A percentile compares a stretch with the other conserved stretches of the same genome.
Conservation (phyloP, 805 yeast species). For the Barnettozyma botsteinii region DNA sequence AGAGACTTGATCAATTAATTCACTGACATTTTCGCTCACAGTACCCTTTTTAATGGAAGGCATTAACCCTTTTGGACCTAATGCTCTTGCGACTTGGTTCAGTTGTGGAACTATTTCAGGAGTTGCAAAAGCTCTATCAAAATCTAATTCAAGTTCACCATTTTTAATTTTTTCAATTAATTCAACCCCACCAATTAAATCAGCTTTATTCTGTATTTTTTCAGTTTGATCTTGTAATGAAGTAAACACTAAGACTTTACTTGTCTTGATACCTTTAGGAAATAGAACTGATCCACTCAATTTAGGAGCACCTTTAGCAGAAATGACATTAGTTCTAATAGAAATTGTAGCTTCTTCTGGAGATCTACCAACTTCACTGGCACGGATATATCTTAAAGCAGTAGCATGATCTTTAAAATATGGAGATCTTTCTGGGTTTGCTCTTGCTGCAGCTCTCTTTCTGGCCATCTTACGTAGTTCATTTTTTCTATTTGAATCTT, state of each 20-base stretch:
- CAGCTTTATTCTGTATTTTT: constrained; percentile 48
- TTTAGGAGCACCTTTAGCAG: constrained; percentile 74
- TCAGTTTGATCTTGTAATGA: constrained; percentile 45
- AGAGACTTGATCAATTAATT: constrained; percentile 45
- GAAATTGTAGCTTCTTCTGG: constrained; percentile 64
- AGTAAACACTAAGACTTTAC: constrained; percentile 65
- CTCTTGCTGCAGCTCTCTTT: constrained; percentile 34
- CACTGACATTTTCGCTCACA: constrained; percentile 59
- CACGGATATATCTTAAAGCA: constrained; percentile 76
- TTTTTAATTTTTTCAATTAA: constrained; percentile 55
- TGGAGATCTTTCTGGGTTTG: constrained; percentile 45
- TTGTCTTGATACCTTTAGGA: constrained; percentile 66
- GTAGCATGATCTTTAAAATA: constrained; percentile 63
- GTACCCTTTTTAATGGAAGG: constrained; percentile 86
- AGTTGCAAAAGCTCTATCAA: constrained; percentile 78
- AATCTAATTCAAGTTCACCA: constrained; percentile 43
- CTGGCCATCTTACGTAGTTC: constrained; percentile 33
- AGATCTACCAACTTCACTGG: constrained; percentile 87
- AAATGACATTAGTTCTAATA: constrained; percentile 55
- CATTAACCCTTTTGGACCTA: constrained; percentile 89
- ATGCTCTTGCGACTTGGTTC: constrained; percentile 61
- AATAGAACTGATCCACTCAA: constrained; percentile 65
- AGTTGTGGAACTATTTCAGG: constrained; percentile 69
- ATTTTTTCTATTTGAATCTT: constrained; percentile 26
- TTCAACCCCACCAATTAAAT: constrained; percentile 65